phyloP scores from a whole-genome alignment of 768 basidiomycete genomes.

The Agrocybe praecox region DNA sequence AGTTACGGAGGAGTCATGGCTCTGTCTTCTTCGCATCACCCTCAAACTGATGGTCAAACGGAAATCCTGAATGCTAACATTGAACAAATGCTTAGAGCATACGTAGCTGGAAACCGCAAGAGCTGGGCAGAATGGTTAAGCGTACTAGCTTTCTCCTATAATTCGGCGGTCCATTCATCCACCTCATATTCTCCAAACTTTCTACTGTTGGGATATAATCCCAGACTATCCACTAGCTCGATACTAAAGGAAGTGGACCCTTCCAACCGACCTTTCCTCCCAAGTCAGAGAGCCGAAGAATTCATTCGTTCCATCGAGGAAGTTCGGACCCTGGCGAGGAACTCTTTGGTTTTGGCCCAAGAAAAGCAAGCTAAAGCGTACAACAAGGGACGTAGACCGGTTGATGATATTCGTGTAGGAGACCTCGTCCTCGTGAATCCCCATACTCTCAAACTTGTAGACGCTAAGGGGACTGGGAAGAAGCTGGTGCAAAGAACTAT shows the following conservation, averaged over 20 bases:
- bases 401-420: slow-evolving; percentile 11
- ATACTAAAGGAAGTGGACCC: too few relatives aligned
- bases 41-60: slow-evolving; percentile 38
- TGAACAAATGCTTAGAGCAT: slow-evolving; percentile 30
- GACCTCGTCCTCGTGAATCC: slow-evolving; percentile 26
- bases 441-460: slow-evolving; percentile 23
- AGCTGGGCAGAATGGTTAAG: slow-evolving; percentile 27
- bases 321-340: too few relatives aligned
- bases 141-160: slow-evolving; percentile 30
- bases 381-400: background rate
- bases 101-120: slow-evolving; percentile 21
- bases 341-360: slow-evolving; percentile 2
- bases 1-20: slow-evolving; percentile 25
- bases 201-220: slow-evolving; percentile 26
- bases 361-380: slow-evolving; percentile 9
- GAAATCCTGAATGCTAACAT: slow-evolving; percentile 35
- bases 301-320: too few relatives aligned
- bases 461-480: slow-evolving; percentile 18
- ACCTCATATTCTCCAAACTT: slow-evolving; percentile 28
- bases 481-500: slow-evolving; percentile 25
- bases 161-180: slow-evolving; percentile 26
- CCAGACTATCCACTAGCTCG: slow-evolving; percentile 18
- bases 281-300: background rate
- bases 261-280: background rate
- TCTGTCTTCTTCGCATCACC: slow-evolving; percentile 29